These are phyloP conservation scores for Xylaria arbuscula DNA, from an alignment of 2,329 filamentous ascomycete genomes.

Conservation along the genomic window DNA sequence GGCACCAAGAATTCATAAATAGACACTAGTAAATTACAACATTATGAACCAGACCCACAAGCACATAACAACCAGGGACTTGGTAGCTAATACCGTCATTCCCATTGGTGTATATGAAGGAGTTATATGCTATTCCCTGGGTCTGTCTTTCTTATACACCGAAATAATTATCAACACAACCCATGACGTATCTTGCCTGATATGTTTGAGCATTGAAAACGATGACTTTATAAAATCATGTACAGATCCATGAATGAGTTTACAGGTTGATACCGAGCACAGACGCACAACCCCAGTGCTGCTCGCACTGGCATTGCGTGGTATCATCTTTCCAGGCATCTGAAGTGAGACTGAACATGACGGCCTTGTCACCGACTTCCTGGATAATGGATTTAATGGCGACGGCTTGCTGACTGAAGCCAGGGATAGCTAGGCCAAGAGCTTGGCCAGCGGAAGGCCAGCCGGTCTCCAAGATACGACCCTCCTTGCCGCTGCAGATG, in stretches of 20 bases:
- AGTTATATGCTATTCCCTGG: conserved; percentile 34
- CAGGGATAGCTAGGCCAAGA: conserved; percentile 80
- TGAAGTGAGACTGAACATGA: conserved; percentile 84
- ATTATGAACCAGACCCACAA: conserved; percentile 56
- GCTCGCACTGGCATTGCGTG: conserved; percentile 75
- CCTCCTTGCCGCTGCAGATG: conserved; percentile 77
- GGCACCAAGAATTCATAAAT: conserved; percentile 43
- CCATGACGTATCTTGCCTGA: conserved; percentile 17
- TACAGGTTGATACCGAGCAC: conserved; percentile 45
- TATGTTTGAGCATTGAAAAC: conserved; percentile 36
- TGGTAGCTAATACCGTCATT: conserved; percentile 43
- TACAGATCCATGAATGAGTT: conserved; percentile 32
- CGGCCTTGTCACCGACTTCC: conserved; percentile 72
- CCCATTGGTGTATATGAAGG: conserved; percentile 16
- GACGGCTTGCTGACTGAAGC: conserved; percentile 70
- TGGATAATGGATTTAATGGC: conserved; percentile 79
- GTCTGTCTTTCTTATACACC: conserved; percentile 28
- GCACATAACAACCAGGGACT: conserved; percentile 44
- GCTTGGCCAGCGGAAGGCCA: conserved; percentile 79
- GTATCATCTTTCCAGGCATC: conserved; percentile 85
- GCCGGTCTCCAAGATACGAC: conserved; percentile 88
- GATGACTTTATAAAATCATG: conserved; percentile 38
- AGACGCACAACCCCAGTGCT: conserved; percentile 65
- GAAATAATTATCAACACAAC: conserved; percentile 14
- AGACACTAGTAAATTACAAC: conserved; percentile 60